Conservation (phyloP, 495 filamentous ascomycete genomes). For the Cladorrhinum samala region DNA sequence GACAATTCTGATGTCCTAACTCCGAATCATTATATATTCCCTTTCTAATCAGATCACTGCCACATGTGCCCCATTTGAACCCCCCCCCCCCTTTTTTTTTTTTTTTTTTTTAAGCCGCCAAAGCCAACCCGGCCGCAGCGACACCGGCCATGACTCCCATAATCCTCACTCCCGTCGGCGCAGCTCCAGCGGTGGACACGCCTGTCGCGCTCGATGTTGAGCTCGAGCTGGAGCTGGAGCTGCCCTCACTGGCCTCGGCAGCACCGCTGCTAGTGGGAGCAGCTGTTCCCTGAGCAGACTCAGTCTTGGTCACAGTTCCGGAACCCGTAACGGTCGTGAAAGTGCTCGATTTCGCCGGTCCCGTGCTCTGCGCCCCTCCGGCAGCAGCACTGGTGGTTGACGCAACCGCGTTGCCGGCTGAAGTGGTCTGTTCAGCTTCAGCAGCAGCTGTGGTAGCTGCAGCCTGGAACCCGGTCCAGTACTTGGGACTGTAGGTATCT, state of each 20-base stretch:
- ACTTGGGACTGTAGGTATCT: constrained; percentile 45
- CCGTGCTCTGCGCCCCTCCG: too few relatives aligned
- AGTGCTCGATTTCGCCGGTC: not conserved
- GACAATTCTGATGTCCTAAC: too few relatives aligned
- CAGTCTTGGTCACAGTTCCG: not conserved
- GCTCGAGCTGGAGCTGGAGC: not conserved
- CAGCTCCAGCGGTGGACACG: constrained; percentile 11
- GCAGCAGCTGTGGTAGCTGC: constrained; percentile 16
- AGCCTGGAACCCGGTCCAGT: constrained; percentile 33
- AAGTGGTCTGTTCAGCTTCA: not conserved
- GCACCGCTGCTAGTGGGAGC: not conserved
- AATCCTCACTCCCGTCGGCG: constrained; percentile 10
- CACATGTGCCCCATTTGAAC: too few relatives aligned
- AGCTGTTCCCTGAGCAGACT: not conserved
- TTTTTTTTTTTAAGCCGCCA: not conserved
- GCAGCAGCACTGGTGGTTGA: too few relatives aligned
- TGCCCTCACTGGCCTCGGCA: not conserved
- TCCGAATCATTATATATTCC: too few relatives aligned
- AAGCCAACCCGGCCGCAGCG: constrained; percentile 6
- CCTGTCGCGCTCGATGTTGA: not conserved
- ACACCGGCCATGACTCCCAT: constrained; percentile 9
- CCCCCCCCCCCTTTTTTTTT: too few relatives aligned
- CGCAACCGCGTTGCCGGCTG: too few relatives aligned
- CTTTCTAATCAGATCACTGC: too few relatives aligned
- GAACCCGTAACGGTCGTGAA: not conserved